Conservation (phyloP, 352 stramenopile genomes). For the Pythium biforme region DNA sequence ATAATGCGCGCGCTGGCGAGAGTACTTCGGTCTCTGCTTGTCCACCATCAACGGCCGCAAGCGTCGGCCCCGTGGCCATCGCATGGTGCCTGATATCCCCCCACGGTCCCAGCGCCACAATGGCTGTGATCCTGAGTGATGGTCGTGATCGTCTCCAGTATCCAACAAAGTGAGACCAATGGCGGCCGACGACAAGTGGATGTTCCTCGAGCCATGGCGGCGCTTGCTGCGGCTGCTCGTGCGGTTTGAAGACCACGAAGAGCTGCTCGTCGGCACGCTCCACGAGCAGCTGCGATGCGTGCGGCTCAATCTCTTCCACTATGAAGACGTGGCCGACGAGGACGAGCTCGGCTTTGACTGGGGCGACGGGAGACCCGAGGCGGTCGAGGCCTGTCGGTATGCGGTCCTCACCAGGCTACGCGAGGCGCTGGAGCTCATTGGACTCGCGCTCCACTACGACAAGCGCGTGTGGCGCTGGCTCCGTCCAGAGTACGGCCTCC, state of each 20-base stretch:
- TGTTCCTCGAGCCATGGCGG: constrained; percentile 4
- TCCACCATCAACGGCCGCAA: too few species aligned
- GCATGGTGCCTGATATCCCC: too few species aligned
- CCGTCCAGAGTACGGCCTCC: background rate
- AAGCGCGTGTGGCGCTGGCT: background rate
- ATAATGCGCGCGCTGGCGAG: too few species aligned
- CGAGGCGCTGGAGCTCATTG: constrained; percentile 1
- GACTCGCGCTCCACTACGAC: background rate
- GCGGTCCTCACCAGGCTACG: background rate
- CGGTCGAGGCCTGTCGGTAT: background rate
- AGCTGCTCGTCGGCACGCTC: background rate
- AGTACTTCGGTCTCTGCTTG: too few species aligned
- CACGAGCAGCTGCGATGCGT: background rate
- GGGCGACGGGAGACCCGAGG: background rate
- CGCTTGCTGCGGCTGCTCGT: background rate
- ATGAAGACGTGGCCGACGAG: too few species aligned
- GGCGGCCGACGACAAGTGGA: background rate
- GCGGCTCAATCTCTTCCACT: background rate
- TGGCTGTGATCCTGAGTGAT: too few species aligned
- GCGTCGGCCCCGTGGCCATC: too few species aligned
- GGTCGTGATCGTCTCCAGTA: background rate
- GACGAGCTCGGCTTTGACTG: background rate
- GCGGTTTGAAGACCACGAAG: background rate
- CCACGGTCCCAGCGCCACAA: too few species aligned
- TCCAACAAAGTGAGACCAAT: background rate